Conservation (phyloP, 495 filamentous ascomycete genomes). For the Immersiella caudata region DNA sequence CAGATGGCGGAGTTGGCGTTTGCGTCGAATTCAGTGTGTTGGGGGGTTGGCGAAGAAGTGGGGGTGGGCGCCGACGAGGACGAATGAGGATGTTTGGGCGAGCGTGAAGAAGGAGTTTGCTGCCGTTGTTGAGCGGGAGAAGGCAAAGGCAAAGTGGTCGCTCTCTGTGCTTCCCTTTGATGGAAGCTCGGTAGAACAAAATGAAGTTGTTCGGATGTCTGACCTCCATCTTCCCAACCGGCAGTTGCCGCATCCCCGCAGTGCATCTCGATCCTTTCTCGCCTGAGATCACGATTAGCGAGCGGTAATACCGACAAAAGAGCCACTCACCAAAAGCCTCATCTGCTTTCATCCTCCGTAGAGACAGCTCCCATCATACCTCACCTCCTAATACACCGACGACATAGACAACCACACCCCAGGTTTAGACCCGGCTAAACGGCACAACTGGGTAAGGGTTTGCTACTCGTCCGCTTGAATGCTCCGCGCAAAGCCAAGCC, state of each 20-base stretch:
- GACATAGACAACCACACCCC: background rate
- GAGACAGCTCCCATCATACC: background rate
- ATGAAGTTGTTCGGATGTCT: too few species aligned
- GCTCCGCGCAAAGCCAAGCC: background rate
- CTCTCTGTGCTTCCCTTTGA: too few species aligned
- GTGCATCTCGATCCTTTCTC: background rate
- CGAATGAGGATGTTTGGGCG: background rate
- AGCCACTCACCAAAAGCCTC: background rate
- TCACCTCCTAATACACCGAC: background rate
- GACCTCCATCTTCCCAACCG: too few species aligned
- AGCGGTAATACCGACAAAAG: background rate
- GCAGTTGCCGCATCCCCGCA: too few species aligned
- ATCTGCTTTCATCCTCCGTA: background rate
- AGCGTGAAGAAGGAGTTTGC: background rate
- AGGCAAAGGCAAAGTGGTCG: too few species aligned
- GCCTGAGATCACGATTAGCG: background rate
- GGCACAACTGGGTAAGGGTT: conserved; percentile 7
- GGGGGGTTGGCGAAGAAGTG: background rate
- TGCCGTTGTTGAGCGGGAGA: background rate
- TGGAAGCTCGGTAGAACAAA: too few species aligned
- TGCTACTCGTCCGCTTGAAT: conserved; percentile 4
- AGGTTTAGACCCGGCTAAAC: conserved; percentile 11
- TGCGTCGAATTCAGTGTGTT: background rate
- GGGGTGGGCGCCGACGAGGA: background rate
- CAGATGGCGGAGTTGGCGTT: background rate